phyloP scores from a whole-genome alignment of 306 rosid genomes.

The Vigna hirtella region DNA sequence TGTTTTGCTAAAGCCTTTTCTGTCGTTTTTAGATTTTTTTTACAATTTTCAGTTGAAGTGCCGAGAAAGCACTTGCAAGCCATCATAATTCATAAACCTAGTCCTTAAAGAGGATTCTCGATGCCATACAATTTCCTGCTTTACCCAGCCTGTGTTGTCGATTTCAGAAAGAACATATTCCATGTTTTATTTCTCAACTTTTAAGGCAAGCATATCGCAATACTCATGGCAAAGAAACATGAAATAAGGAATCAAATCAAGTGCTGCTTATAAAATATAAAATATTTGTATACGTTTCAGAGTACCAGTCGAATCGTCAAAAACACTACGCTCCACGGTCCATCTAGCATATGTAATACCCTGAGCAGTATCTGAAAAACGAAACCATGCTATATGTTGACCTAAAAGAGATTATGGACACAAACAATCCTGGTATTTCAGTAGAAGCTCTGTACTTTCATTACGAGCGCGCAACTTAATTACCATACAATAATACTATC shows the following conservation, averaged over 20 bases:
- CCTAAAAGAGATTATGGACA: slow-evolving; percentile 28
- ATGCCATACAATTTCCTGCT: background rate
- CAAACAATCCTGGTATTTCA: slow-evolving; percentile 25
- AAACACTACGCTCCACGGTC: slow-evolving; percentile 28
- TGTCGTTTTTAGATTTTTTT: background rate
- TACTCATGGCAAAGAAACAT: slow-evolving; percentile 40
- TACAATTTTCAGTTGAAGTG: background rate
- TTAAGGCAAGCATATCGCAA: slow-evolving; percentile 22
- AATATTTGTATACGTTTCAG: slow-evolving; percentile 28
- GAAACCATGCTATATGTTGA: slow-evolving; percentile 22
- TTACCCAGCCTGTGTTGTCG: background rate
- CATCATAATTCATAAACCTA: background rate
- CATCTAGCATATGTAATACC: slow-evolving; percentile 13
- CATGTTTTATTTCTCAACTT: slow-evolving; percentile 10
- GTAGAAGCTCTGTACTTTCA: slow-evolving; percentile 48
- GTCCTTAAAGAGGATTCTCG: slow-evolving; percentile 15
- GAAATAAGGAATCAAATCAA: slow-evolving; percentile 17
- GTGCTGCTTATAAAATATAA: slow-evolving; percentile 26
- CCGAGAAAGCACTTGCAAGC: slow-evolving; percentile 24
- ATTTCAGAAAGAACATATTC: slow-evolving; percentile 28
- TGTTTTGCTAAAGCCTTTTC: background rate
- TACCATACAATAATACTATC: slow-evolving; percentile 51
- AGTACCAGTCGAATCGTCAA: slow-evolving; percentile 21
- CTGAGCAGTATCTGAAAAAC: slow-evolving; percentile 22
- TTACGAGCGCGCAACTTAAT: slow-evolving; percentile 36